These are phyloP conservation scores for Mucor saturninus DNA, from an alignment of 371 early-diverging fungal genomes.

Conservation along the genomic window DNA sequence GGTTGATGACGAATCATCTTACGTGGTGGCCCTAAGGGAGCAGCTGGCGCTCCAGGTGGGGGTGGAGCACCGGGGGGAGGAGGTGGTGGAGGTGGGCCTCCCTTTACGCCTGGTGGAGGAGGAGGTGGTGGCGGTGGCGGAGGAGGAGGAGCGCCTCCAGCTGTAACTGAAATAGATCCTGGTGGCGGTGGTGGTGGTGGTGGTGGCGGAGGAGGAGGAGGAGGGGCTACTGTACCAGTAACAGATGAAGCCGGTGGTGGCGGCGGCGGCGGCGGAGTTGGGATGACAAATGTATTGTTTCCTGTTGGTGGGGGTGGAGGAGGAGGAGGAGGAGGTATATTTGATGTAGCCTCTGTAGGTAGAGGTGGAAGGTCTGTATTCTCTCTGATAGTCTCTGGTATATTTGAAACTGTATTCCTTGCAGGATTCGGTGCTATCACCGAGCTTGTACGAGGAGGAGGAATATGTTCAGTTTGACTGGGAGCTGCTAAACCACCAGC, in stretches of 20 bases:
- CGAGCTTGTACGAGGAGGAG: not conserved
- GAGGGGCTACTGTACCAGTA: not conserved
- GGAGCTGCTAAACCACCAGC: not conserved
- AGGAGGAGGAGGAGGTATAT: slow-evolving; percentile 29
- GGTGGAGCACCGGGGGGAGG: slow-evolving; percentile 34
- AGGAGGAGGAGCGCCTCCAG: slow-evolving; percentile 6
- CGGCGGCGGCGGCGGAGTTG: slow-evolving; percentile 11
- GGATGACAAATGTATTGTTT: not conserved
- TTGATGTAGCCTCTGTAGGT: slow-evolving; percentile 16
- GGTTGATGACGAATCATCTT: slow-evolving; percentile 69
- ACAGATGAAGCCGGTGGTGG: slow-evolving; percentile 1
- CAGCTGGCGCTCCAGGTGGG: slow-evolving; percentile 45
- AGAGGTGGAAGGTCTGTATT: not conserved
- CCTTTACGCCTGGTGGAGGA: slow-evolving; percentile 20
- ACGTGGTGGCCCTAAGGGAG: slow-evolving; percentile 37
- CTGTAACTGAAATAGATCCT: slow-evolving; percentile 10
- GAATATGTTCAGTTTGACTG: not conserved
- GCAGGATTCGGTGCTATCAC: not conserved
- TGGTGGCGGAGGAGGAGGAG: slow-evolving; percentile 20
- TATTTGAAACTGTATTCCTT: slow-evolving; percentile 4
- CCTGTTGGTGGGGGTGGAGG: slow-evolving; percentile 21
- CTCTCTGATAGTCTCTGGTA: not conserved
- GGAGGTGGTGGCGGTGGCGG: slow-evolving; percentile 23
- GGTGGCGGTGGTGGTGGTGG: slow-evolving; percentile 26
- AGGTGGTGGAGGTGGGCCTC: slow-evolving; percentile 12